Conservation (phyloP, 148 eudicot genomes). For the Linanthus parryae region DNA sequence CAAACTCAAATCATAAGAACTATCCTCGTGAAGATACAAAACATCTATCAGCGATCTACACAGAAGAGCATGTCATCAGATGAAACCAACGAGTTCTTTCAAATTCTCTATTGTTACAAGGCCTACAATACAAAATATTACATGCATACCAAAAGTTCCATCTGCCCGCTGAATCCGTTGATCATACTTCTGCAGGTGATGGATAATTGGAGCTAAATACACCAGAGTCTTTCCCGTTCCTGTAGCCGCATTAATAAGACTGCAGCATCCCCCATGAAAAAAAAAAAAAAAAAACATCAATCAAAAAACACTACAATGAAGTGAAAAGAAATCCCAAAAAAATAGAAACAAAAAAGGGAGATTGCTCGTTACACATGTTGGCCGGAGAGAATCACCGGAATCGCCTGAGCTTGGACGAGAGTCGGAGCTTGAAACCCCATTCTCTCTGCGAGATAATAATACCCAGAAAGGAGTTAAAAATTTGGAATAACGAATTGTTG, state of each 20-base stretch:
- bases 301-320: too few relatives aligned
- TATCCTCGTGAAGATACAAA: too few relatives aligned
- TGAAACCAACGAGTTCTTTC: too few relatives aligned
- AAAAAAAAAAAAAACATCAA: slow-evolving; percentile 11
- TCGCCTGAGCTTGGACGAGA: slow-evolving; percentile 82
- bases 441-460: slow-evolving; percentile 43
- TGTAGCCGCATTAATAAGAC: slow-evolving; percentile 97
- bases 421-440: slow-evolving; percentile 81
- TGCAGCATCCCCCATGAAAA: slow-evolving; percentile 28
- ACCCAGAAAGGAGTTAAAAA: neutral
- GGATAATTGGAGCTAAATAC: slow-evolving; percentile 88
- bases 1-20: too few relatives aligned
- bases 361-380: slow-evolving; percentile 65
- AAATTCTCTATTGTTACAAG: too few relatives aligned
- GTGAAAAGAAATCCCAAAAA: too few relatives aligned
- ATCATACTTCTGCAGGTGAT: slow-evolving; percentile 60
- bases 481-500: neutral
- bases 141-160: slow-evolving; percentile 86
- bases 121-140: too few relatives aligned
- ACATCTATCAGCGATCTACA: too few relatives aligned
- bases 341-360: neutral
- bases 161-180: slow-evolving; percentile 65
- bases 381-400: slow-evolving; percentile 82
- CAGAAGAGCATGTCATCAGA: too few relatives aligned
- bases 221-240: slow-evolving; percentile 93